Evolutionary conservation across 169 alveolate genomes (phyloP), one percentile per base, ranked within the genome.

Genomic region (Cryptosporidium viatorum): DNA sequence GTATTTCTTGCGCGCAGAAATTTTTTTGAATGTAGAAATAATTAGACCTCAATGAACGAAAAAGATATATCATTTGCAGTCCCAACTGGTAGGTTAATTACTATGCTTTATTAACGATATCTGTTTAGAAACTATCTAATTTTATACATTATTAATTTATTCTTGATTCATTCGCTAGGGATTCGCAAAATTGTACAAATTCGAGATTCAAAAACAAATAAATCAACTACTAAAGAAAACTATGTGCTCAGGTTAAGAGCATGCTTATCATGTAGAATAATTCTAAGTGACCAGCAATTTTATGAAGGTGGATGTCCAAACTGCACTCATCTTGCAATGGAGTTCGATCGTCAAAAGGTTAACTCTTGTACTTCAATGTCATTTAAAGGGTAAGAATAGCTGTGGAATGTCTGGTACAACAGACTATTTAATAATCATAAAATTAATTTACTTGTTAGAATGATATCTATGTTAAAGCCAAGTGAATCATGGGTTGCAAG

Each of bases 401-500:
- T 65, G 0, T n/a, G 9, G 29, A 33, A 35, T 65, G 48, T 14
- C 31, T 29, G 10, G 21, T 3, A 31, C 5, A 16, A 31, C 29
- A 65, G 50, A 33, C 4, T 21, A 31, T 12, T 33, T 16, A 9
- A 10, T n/a, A 8, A 45, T 12, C 0, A 45, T 5, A 35, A 80
- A 59, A n/a, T 43, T 62, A 33, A 74, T 9, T 51, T 8, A 16
- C 16, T 18, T 3, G 12, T 55, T 73, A 80, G 89, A 37, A 80
- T 95, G 71, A 93, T 95, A 55, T 93, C 97, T 12, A 87, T 95
- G n/a, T 91, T 95, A 67, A 94, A 94, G 35, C 97, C 97, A 1
- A 91, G 70, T 37, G 93, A 93, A 29, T 95, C 97, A n/a, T 95
- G 97, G 97, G 96, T 95, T 62, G 97, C 97, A 18, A 91, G 94